phyloP scores from a whole-genome alignment of 768 basidiomycete genomes.

The Baorangia bicolor region DNA sequence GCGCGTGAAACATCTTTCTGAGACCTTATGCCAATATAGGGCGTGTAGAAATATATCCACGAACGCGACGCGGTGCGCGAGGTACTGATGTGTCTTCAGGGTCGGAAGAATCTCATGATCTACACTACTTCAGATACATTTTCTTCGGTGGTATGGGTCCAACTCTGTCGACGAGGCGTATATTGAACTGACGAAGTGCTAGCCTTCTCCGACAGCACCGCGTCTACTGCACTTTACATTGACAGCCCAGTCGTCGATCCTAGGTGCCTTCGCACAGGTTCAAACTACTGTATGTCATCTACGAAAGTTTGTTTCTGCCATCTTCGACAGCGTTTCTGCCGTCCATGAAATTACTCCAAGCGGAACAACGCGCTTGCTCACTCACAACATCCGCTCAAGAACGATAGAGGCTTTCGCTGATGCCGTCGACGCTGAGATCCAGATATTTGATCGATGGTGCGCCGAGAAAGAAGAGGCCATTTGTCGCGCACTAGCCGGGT shows the following conservation, averaged over 20 bases:
- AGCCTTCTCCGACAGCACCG: conserved; percentile 56
- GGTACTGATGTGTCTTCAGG: conserved; percentile 73
- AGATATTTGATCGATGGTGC: conserved; percentile 66
- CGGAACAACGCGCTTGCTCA: conserved; percentile 22
- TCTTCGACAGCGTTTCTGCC: conserved; percentile 38
- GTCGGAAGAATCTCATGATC: conserved; percentile 60
- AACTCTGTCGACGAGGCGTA: not conserved
- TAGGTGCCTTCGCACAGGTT: conserved; percentile 53
- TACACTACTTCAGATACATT: conserved; percentile 32
- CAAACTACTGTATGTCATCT: conserved; percentile 64
- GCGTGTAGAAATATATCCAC: conserved; percentile 58
- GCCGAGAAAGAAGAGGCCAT: conserved; percentile 66
- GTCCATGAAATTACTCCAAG: conserved; percentile 22
- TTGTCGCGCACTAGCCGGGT: conserved; percentile 54
- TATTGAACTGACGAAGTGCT: conserved; percentile 2
- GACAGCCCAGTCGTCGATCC: conserved; percentile 62
- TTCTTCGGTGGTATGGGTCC: conserved; percentile 33
- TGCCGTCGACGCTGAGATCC: conserved; percentile 62
- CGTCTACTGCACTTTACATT: conserved; percentile 67
- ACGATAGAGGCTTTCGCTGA: conserved; percentile 85
- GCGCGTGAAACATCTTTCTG: not conserved
- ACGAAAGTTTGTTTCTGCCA: conserved; percentile 54
- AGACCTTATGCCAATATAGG: not conserved
- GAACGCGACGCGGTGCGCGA: conserved; percentile 80
- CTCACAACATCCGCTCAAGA: conserved; percentile 38